These are phyloP conservation scores for Passalora sequoiae DNA, from an alignment of 2,329 filamentous ascomycete genomes.

Conservation along the genomic window DNA sequence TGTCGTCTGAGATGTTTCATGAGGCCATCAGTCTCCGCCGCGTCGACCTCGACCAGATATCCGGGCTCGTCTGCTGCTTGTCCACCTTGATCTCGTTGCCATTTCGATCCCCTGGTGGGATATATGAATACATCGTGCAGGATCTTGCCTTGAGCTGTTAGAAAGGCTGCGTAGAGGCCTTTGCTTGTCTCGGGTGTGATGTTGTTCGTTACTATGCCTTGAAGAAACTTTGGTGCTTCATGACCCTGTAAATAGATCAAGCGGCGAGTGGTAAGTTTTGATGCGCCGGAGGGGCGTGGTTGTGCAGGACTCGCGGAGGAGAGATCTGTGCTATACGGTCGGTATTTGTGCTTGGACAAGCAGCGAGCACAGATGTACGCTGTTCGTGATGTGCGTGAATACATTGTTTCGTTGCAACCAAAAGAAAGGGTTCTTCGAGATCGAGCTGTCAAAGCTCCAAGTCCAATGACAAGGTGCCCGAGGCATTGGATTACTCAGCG, in stretches of 20 bases:
- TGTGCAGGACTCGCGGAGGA: constrained; percentile 35
- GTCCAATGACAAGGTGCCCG: too few relatives aligned
- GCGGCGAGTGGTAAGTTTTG: constrained; percentile 63
- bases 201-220: constrained; percentile 77
- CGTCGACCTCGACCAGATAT: constrained; percentile 81
- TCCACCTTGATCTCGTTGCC: constrained; percentile 25
- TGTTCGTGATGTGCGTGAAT: constrained; percentile 7
- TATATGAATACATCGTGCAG: constrained; percentile 90
- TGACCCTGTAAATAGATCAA: constrained; percentile 73
- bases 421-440: background rate
- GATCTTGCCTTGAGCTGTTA: constrained; percentile 76
- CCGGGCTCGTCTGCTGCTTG: constrained; percentile 38
- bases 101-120: constrained; percentile 45
- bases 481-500: background rate
- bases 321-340: constrained; percentile 13
- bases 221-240: constrained; percentile 78
- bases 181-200: constrained; percentile 48
- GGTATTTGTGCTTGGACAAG: constrained; percentile 16
- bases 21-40: constrained; percentile 56
- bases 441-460: too few relatives aligned
- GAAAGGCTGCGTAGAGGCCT: constrained; percentile 75
- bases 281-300: constrained; percentile 49
- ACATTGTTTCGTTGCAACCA: constrained; percentile 10
- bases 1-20: constrained; percentile 74
- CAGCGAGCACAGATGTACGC: constrained; percentile 24